Conservation (phyloP, 1,139 yeast genomes). For the Arxiozyma heterogenica region DNA sequence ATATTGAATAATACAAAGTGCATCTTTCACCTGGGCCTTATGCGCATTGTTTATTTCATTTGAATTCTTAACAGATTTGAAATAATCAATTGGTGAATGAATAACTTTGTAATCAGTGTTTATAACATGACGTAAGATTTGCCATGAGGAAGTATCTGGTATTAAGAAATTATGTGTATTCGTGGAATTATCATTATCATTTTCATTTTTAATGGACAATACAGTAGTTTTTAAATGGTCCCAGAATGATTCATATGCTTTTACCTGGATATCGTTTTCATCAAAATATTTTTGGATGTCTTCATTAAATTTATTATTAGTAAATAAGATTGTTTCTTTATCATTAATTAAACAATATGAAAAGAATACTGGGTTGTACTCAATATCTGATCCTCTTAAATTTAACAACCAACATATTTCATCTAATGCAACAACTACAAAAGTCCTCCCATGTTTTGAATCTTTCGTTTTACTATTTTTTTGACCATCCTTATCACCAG, state of each 20-base stretch:
- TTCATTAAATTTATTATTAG: conserved; percentile 36
- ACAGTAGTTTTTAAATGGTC: conserved; percentile 32
- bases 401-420: conserved; percentile 92
- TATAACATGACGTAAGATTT: conserved; percentile 48
- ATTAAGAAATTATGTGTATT: conserved; percentile 39
- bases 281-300: conserved; percentile 28
- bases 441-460: conserved; percentile 24
- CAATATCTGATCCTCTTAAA: conserved; percentile 77
- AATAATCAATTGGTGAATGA: conserved; percentile 53
- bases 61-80: conserved; percentile 71
- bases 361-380: conserved; percentile 85
- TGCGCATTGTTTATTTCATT: conserved; percentile 70
- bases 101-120: conserved; percentile 37
- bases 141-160: conserved; percentile 74
- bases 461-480: conserved; percentile 3
- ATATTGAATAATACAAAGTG: conserved; percentile 67
- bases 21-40: conserved; percentile 77
- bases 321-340: conserved; percentile 47
- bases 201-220: neutral
- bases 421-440: conserved; percentile 70
- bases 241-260: conserved; percentile 53
- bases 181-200: neutral
- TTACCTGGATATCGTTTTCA: conserved; percentile 37
- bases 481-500: neutral
- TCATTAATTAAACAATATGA: conserved; percentile 59